These are phyloP conservation scores for Trametes maxima DNA, from an alignment of 768 basidiomycete genomes.

Conservation along the genomic window DNA sequence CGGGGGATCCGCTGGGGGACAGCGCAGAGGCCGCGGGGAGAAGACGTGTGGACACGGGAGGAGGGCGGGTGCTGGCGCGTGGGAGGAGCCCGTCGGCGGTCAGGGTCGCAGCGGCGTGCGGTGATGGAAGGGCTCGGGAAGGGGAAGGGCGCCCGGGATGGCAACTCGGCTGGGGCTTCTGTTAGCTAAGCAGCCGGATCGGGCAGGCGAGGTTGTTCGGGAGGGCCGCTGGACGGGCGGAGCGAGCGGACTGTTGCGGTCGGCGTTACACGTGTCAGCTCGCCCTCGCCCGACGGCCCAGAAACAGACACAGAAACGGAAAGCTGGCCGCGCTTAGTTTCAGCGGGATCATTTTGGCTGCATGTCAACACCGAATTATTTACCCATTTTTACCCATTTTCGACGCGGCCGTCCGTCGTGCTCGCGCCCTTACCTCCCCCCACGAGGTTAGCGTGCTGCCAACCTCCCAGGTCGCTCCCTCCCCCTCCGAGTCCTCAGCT, in stretches of 20 bases:
- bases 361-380: slow-evolving; percentile 27
- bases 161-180: slow-evolving; percentile 4
- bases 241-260: slow-evolving; percentile 21
- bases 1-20: not conserved
- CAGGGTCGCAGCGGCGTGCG: slow-evolving; percentile 18
- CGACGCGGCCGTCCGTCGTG: slow-evolving; percentile 20
- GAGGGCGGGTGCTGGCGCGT: not conserved
- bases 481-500: slow-evolving; percentile 2
- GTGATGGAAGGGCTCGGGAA: slow-evolving; percentile 21
- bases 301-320: slow-evolving; percentile 1
- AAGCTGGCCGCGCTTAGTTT: slow-evolving; percentile 26
- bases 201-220: slow-evolving; percentile 24
- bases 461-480: slow-evolving; percentile 8
- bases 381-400: slow-evolving; percentile 25
- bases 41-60: not conserved
- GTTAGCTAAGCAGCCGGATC: slow-evolving; percentile 17
- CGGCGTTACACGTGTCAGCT: slow-evolving; percentile 32
- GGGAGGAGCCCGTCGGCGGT: slow-evolving; percentile 5
- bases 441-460: slow-evolving; percentile 22
- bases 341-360: slow-evolving; percentile 31
- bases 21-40: not conserved
- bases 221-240: slow-evolving; percentile 10
- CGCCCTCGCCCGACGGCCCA: slow-evolving; percentile 11
- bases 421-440: slow-evolving; percentile 21
- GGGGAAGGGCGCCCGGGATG: slow-evolving; percentile 15